Percentiles rank a stretch among this genome's conserved stretches.
phyloP scores from a whole-genome alignment of 129 eudicot species.

The Glebionis coronaria region DNA sequence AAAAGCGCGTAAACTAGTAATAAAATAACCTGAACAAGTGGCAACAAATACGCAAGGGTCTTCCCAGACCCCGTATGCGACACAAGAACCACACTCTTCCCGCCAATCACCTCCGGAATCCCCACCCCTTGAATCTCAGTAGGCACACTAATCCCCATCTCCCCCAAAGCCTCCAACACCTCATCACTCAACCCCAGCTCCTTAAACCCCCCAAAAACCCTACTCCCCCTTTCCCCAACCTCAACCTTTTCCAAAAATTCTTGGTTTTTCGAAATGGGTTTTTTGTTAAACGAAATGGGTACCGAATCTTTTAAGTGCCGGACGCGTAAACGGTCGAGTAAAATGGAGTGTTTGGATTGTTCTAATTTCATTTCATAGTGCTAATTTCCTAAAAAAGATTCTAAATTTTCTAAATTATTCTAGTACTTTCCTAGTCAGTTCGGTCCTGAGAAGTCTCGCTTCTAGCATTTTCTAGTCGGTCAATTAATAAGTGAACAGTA shows the following conservation, averaged over 20 bases:
- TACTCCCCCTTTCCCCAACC: background rate
- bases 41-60: slow-evolving; percentile 90
- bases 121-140: slow-evolving; percentile 95
- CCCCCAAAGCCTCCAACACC: slow-evolving; percentile 66
- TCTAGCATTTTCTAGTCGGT: too few species aligned
- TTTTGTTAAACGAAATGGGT: background rate
- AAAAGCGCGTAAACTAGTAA: background rate
- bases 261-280: slow-evolving; percentile 23
- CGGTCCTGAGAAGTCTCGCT: too few species aligned
- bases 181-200: slow-evolving; percentile 85
- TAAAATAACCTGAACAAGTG: slow-evolving; percentile 70
- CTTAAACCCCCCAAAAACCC: slow-evolving; percentile 35
- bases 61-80: slow-evolving; percentile 99
- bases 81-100: slow-evolving; percentile 81
- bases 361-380: too few species aligned
- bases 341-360: slow-evolving; percentile 68
- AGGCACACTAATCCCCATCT: slow-evolving; percentile 77
- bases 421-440: too few species aligned
- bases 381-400: too few species aligned
- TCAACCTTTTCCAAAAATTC: slow-evolving; percentile 26
- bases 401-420: too few species aligned
- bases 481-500: too few species aligned
- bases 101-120: slow-evolving; percentile 68
- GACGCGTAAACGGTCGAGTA: slow-evolving; percentile 67
- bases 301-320: slow-evolving; percentile 75